These are phyloP conservation scores for Tulasnella sp. DNA, from an alignment of 768 basidiomycete species.

Conservation along the genomic window DNA sequence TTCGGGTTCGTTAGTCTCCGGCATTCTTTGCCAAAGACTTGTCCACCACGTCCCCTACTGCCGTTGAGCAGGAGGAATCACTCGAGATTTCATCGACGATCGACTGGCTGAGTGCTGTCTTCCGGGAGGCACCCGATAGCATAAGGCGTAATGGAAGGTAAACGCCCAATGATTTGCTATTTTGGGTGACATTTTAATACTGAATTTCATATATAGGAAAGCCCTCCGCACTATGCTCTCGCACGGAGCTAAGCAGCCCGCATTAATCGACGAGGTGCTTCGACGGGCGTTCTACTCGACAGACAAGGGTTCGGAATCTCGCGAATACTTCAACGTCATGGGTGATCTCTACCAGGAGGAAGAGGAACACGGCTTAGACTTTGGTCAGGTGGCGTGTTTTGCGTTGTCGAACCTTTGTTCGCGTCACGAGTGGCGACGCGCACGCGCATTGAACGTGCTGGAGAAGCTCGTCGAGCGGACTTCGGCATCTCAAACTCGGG, in stretches of 20 bases:
- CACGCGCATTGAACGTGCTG: slow-evolving; percentile 65
- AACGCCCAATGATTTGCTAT: slow-evolving; percentile 28
- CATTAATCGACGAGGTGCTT: slow-evolving; percentile 52
- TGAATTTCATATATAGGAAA: slow-evolving; percentile 39
- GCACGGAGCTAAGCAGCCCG: slow-evolving; percentile 41
- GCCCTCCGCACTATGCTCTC: slow-evolving; percentile 57
- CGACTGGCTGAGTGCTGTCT: slow-evolving; percentile 54
- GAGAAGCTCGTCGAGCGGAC: slow-evolving; percentile 54
- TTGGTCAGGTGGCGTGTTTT: slow-evolving; percentile 62
- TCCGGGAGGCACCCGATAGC: slow-evolving; percentile 39
- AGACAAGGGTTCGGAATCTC: slow-evolving; percentile 42
- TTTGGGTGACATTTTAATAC: neutral
- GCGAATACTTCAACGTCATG: slow-evolving; percentile 66
- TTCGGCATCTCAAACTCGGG: slow-evolving; percentile 40
- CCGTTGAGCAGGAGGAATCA: slow-evolving; percentile 28
- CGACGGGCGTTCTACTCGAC: slow-evolving; percentile 53
- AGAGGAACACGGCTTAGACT: slow-evolving; percentile 48
- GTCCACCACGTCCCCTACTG: slow-evolving; percentile 42
- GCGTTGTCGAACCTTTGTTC: slow-evolving; percentile 80
- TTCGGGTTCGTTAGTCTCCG: slow-evolving; percentile 46
- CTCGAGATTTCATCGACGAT: slow-evolving; percentile 42
- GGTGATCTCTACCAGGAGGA: slow-evolving; percentile 50
- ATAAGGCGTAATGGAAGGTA: slow-evolving; percentile 44
- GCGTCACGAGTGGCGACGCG: slow-evolving; percentile 46
- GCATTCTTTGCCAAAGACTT: slow-evolving; percentile 58